Base-by-base conservation (phyloP, 106 monocot genomes). In the Platanthera guangdongensis region DNA sequence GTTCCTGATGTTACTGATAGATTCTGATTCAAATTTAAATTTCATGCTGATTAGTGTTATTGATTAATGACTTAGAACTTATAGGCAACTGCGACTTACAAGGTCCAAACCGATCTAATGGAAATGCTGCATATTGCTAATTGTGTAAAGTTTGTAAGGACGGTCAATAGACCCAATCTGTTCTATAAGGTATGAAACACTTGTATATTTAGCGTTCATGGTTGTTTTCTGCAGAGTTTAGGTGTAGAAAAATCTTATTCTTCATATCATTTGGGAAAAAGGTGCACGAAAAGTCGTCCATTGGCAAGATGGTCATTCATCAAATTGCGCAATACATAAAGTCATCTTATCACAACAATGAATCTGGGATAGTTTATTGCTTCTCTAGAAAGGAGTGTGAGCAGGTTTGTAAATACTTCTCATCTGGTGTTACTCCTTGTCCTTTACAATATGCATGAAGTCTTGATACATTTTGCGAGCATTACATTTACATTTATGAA, bases 291-390 rank as follows among this genome's bases (percentile, higher is more conserved):
- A 99, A 99, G 86, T 88, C 92, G 55, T 88, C 99, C 73, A 78
- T 94, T 80, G 90, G 86, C 69, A 99, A 99, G 59, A 82, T 84
- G 48, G 86, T 92, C 51, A 77, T 99, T 85, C 92, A 99, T 76
- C 92, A 94, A 86, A 94, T 99, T 84, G 89, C 94, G 79, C 85
- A 94, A 50, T 90, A 82, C 48, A 94, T 99, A 80, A 80, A 69
- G 64, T 75, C 68, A 48, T 90, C 89, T 50, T 99, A 94, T 84
- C 78, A 88, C n/a, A 91, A 94, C 71, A 94, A 85, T 30, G 99
- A 99, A 51, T 99, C 99, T 81, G 99, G 99, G 51, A 99, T 99
- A 81, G 92, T 99, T 68, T 99, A 99, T 83, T 99, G 99, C 88
- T 99, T 99, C 80, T 89, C 94, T 65, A 91, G 94, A 76, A 94